Conservation (phyloP, 2,329 filamentous ascomycete genomes). For the Akanthomyces dipterigenus region DNA sequence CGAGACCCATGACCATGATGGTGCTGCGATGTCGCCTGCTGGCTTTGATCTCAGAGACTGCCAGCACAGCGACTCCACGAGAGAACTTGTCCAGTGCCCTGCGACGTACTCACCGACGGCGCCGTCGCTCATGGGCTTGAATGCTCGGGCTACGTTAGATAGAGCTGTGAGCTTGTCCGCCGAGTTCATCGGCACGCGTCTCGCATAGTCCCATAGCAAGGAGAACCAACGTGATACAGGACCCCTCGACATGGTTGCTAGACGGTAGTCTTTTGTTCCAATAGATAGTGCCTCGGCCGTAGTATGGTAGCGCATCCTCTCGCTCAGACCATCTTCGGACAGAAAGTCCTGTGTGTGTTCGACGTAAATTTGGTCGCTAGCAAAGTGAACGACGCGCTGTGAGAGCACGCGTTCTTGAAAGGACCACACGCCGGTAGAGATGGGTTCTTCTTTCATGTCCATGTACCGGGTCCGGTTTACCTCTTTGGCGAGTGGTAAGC, state of each 20-base stretch:
- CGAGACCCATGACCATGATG: not conserved
- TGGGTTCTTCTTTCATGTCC: not conserved
- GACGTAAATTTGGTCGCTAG: slow-evolving; percentile 5
- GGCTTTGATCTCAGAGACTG: not conserved
- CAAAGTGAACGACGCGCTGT: not conserved
- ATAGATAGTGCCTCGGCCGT: not conserved
- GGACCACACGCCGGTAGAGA: not conserved
- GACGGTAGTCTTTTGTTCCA: not conserved
- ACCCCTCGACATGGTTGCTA: too few relatives aligned
- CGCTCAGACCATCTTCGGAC: slow-evolving; percentile 3
- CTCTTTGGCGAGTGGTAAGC: slow-evolving; percentile 1
- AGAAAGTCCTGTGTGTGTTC: not conserved
- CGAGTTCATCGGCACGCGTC: not conserved
- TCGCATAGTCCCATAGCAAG: not conserved
- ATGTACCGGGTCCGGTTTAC: not conserved
- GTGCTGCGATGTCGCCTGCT: not conserved
- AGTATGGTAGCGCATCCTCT: not conserved
- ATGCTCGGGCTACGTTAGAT: not conserved
- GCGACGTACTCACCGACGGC: not conserved
- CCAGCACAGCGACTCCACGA: not conserved
- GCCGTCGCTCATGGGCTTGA: not conserved
- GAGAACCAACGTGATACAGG: not conserved
- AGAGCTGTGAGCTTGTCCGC: slow-evolving; percentile 1
- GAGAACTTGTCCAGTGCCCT: not conserved
- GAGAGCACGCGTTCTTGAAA: slow-evolving; percentile 9